Base-by-base conservation (phyloP, 2,329 filamentous ascomycete genomes). In the Aspergillus costaricaensis region DNA sequence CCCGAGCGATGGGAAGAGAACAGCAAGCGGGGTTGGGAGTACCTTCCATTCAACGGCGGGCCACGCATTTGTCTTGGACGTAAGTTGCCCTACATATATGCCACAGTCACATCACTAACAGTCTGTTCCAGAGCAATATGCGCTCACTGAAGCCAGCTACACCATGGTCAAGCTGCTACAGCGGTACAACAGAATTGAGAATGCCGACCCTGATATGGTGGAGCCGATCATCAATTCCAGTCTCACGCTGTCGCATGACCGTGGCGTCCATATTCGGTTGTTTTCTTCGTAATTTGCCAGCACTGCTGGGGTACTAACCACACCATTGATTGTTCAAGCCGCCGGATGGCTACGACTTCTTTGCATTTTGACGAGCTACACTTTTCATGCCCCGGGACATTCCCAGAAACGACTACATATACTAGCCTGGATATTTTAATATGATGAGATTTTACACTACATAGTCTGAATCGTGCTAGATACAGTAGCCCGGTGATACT, bases 1-100 rank as follows among this genome's bases (percentile, higher is more conserved):
- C 83, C 83, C 0, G 82, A 83, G 70, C 75, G 82, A 47, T 84
- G 82, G 82, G 78, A 79, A 30, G 72, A 73, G 51, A 70, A 72
- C 27, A 62, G 64, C 1, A 69, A 70, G 43, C 70, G 68, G 25
- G 70, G 72, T 15, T 78, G 75, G 75, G 73, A 73, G 12, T 78
- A 74, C 57, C 66, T 77, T 15, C 76, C 76, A 1, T 78, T 78
- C 56, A 76, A 76, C 47, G 74, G 73, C 1, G 76, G 76, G 0
- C 74, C 76, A 14, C 66, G 76, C 2, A 77, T 78, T 36, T 78
- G 76, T 61, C 68, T 79, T 49, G 76, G 76, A 19, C 76, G 74
- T 76, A 64, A 69, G 74, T 72, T 23, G 53, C 19, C 32, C 3
- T 12, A 2, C n/a, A n/a, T 9, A 3, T 8, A 3, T 4, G 10